phyloP scores from a whole-genome alignment of 1,139 yeast genomes.

The Hyphopichia pseudoburtonii region DNA sequence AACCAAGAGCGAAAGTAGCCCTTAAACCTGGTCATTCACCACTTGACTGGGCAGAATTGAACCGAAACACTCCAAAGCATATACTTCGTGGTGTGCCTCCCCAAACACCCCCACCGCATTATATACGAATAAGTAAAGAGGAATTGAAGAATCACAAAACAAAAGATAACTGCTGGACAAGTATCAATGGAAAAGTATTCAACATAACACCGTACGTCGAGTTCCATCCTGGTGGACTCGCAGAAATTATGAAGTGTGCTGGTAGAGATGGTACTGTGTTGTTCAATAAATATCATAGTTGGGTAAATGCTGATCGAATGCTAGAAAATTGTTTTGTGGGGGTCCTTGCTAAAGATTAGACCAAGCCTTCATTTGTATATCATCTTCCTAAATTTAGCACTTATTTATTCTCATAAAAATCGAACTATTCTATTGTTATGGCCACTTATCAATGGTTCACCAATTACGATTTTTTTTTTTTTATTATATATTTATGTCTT shows the following conservation, averaged over 20 bases:
- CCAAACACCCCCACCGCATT: slow-evolving; percentile 43
- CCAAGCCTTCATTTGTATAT: too few relatives aligned
- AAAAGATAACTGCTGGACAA: slow-evolving; percentile 80
- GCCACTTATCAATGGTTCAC: too few relatives aligned
- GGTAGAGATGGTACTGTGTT: slow-evolving; percentile 83
- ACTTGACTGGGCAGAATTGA: slow-evolving; percentile 77
- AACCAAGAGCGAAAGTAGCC: slow-evolving; percentile 52
- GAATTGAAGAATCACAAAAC: slow-evolving; percentile 62
- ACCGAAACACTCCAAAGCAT: slow-evolving; percentile 31
- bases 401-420: too few relatives aligned
- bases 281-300: slow-evolving; percentile 78
- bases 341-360: slow-evolving; percentile 20
- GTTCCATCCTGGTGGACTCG: slow-evolving; percentile 93
- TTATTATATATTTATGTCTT: slow-evolving; percentile 1
- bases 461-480: not conserved
- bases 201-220: slow-evolving; percentile 78
- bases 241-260: slow-evolving; percentile 74
- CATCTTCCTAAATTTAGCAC: too few relatives aligned
- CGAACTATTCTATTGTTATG: too few relatives aligned
- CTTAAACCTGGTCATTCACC: slow-evolving; percentile 83
- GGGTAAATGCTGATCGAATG: slow-evolving; percentile 88
- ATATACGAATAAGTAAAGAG: slow-evolving; percentile 53
- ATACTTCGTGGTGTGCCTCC: slow-evolving; percentile 41
- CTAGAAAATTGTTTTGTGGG: slow-evolving; percentile 80
- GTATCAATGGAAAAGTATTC: slow-evolving; percentile 76